These are phyloP conservation scores for Phytopythium mirpurense DNA, from an alignment of 352 stramenopile species.

Conservation along the genomic window DNA sequence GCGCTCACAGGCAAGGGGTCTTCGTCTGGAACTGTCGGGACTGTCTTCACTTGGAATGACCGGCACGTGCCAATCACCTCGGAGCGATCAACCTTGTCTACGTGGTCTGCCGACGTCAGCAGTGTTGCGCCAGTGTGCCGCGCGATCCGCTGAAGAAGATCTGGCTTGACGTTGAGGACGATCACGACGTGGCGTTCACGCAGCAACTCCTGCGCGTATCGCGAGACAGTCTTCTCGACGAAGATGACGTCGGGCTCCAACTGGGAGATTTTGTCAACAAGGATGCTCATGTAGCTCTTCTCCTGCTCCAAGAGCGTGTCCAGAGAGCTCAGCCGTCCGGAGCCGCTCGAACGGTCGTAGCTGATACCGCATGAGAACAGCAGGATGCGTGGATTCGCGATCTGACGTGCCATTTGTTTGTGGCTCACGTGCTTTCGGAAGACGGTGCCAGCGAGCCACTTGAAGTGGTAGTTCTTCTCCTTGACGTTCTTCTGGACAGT, in stretches of 20 bases:
- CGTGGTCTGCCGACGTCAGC: conserved; percentile 91
- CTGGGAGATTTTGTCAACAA: conserved; percentile 95
- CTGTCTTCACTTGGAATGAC: conserved; percentile 63
- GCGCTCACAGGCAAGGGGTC: conserved; percentile 12
- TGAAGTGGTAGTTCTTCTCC: conserved; percentile 84
- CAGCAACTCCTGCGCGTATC: conserved; percentile 92
- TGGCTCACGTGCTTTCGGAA: conserved; percentile 96
- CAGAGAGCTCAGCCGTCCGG: conserved; percentile 89
- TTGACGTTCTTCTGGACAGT: conserved; percentile 69
- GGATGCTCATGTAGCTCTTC: conserved; percentile 95
- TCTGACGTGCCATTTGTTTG: conserved; percentile 93
- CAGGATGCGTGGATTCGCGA: conserved; percentile 96
- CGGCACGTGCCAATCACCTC: conserved; percentile 61
- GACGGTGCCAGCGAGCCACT: conserved; percentile 93
- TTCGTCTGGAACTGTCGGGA: conserved; percentile 41
- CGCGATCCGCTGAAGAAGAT: conserved; percentile 90
- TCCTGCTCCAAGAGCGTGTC: conserved; percentile 96
- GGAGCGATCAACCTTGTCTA: conserved; percentile 51
- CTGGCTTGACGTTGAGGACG: conserved; percentile 93
- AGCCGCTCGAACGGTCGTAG: conserved; percentile 87
- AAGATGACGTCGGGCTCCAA: conserved; percentile 95
- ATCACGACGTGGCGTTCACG: conserved; percentile 88
- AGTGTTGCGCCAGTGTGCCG: conserved; percentile 92
- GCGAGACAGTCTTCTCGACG: conserved; percentile 86
- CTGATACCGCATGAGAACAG: conserved; percentile 95